Evolutionary conservation across 2,329 filamentous ascomycete genomes (phyloP), one percentile per base, ranked within the genome.

Genomic region (Colletotrichum spaethianum): DNA sequence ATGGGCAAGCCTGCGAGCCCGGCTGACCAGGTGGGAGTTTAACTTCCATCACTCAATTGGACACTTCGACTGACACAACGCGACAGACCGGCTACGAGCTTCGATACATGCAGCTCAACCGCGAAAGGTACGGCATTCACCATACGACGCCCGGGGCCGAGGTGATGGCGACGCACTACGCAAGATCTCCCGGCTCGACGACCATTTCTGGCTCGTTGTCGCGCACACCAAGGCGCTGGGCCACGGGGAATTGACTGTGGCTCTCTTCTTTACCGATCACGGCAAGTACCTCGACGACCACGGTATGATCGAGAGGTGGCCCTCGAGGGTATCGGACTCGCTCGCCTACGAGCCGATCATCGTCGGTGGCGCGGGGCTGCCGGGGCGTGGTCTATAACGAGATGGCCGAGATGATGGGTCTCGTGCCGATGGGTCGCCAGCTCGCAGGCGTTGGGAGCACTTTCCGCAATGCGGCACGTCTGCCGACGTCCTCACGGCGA

Each of bases 301-400:
- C 63, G 84, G 84, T 0, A 75, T 86, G 16, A 83, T 87, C 28
- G 85, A 87, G 75, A 87, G 87, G 68, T 86, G 85, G 84, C 84
- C 83, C 0, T 84, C 82, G 0, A 84, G 82, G 3, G 74, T 86
- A 0, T 84, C 81, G 0, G 82, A 86, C 40, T 78, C 79, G 1
- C 78, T 87, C 0, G 78, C 82, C 0, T 83, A 83, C 20, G 83
- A 86, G 62, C 85, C 84, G 0, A 77, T 86, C 0, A 82, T 86
- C 28, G 78, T 86, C 20, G 84, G 79, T 1, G 84, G 84, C 0
- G 83, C 77, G 0, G 83, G 83, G 0, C 67, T 86, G 0, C 83
- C 83, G 1, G 63, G 81, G 81, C 6, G 78, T 79, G 20, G 77
- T 72, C 1, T 77, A 79, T 0, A 71, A 79, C 8, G 79, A 76